These are phyloP conservation scores for Colletotrichum lentis DNA, from an alignment of 2,329 filamentous ascomycete genomes.

Conservation along the genomic window DNA sequence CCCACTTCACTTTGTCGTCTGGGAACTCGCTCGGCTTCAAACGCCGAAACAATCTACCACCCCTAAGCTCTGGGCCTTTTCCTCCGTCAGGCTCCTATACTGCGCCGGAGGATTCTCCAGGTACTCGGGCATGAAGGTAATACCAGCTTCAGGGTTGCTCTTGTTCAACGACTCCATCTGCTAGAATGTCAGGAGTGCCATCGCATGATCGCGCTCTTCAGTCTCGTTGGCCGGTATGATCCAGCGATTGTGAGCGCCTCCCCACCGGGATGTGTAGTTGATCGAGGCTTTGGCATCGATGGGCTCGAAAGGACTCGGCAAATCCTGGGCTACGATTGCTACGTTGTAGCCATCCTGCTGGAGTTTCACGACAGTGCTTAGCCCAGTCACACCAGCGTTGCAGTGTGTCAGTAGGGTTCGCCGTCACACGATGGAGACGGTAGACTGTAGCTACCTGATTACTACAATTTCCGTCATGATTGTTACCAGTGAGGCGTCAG, in stretches of 20 bases:
- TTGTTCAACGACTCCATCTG: constrained; percentile 50
- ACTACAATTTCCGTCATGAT: constrained; percentile 33
- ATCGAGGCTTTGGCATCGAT: constrained; percentile 52
- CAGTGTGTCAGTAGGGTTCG: neutral
- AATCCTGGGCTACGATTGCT: constrained; percentile 56
- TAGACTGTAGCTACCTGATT: constrained; percentile 26
- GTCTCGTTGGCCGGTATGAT: constrained; percentile 45
- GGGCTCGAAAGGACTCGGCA: constrained; percentile 57
- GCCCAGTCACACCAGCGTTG: constrained; percentile 63
- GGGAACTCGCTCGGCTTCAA: constrained; percentile 52
- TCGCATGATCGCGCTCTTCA: constrained; percentile 53
- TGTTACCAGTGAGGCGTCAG: neutral
- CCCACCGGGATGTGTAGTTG: constrained; percentile 67
- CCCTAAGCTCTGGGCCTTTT: constrained; percentile 45
- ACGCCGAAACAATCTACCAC: constrained; percentile 51
- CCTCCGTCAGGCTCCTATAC: constrained; percentile 50
- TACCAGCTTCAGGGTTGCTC: constrained; percentile 51
- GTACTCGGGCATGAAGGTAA: constrained; percentile 61
- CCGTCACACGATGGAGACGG: neutral
- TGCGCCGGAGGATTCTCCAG: constrained; percentile 55
- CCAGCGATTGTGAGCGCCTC: constrained; percentile 63
- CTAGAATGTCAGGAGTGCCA: constrained; percentile 53
- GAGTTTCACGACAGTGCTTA: constrained; percentile 58
- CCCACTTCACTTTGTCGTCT: constrained; percentile 52
- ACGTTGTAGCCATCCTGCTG: constrained; percentile 52